phyloP scores from a whole-genome alignment of 192 early-diverging fungal species.

The Backusella australiensis region DNA sequence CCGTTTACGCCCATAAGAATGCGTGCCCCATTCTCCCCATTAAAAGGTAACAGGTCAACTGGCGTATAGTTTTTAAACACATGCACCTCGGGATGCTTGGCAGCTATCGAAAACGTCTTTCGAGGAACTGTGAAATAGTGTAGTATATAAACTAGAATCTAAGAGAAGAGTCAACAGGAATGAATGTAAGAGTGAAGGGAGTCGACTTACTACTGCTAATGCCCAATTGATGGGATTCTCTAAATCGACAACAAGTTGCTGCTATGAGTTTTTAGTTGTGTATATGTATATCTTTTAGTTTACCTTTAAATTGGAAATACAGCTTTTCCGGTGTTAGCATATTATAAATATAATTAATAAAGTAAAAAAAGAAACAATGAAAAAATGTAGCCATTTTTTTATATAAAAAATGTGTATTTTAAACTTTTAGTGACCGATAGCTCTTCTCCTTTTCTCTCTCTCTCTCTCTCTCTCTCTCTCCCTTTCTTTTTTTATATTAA shows the following conservation, averaged over 20 bases:
- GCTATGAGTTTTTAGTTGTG: not conserved
- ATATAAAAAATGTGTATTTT: too few relatives aligned
- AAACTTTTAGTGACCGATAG: not conserved
- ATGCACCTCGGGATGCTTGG: constrained; percentile 51
- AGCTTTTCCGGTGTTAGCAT: not conserved
- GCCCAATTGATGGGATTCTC: constrained; percentile 73
- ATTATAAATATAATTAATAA: not conserved
- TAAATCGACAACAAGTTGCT: not conserved
- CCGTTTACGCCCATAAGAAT: constrained; percentile 84
- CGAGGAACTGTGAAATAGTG: constrained; percentile 41
- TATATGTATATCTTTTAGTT: not conserved
- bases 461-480: too few relatives aligned
- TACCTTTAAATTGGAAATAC: constrained; percentile 3
- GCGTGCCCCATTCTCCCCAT: constrained; percentile 63
- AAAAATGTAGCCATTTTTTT: not conserved
- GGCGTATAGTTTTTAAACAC: constrained; percentile 78
- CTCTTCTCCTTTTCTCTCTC: too few relatives aligned
- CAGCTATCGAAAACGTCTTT: constrained; percentile 21
- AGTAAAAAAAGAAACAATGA: not conserved
- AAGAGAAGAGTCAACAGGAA: not conserved
- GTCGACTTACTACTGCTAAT: constrained; percentile 42
- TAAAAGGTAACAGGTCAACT: constrained; percentile 66
- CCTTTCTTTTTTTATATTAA: too few relatives aligned
- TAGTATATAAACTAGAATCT: constrained; percentile 50
- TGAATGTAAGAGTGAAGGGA: not conserved